Base-by-base conservation (phyloP, 2,329 filamentous ascomycete species). In the Colletotrichum musicola region DNA sequence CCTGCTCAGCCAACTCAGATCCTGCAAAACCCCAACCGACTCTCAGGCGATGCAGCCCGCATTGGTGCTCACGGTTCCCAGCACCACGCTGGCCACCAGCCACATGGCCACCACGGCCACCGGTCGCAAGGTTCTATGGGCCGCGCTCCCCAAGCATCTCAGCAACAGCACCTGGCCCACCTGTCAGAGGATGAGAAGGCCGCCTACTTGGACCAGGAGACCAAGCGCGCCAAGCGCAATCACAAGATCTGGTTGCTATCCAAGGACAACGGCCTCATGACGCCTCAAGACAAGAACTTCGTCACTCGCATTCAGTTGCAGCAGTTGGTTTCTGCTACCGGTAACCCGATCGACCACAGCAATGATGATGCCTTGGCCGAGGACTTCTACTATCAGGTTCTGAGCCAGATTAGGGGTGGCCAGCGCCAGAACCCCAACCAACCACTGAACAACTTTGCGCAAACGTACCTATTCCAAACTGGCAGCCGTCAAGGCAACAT, bases 301-400 rank as follows among this genome's bases (percentile, higher is more conserved):
- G 97, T 99, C 73, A 98, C 96, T 5, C 91, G 96, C 18, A 99
- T 99, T 72, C 96, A 99, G 79, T 86, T 99, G 60, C 96, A 99
- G 81, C 96, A 99, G 78, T 88, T 99, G 42, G 93, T 99, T 62
- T 91, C 95, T 12, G 95, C 96, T 9, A 97, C 94, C 25, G 95
- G 95, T 10, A 96, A 94, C 75, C 88, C 94, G 4, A 91, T 91
- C 61, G 94, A 97, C 71, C 88, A 91, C 53, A 92, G 92, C 53
- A 89, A 90, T 0, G 95, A 98, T 76, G 89, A 93, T 42, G 90
- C 93, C 6, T 86, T 98, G 44, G 88, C 90, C 1, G 96, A 99
- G 75, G 96, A 99, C 78, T 99, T 99, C 78, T 99, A 99, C 81
- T 99, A 98, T 76, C 96, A 99, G 77, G 96, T 99, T 22, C 95